These are phyloP conservation scores for Leccinum disarticulatum DNA, from an alignment of 768 basidiomycete genomes.

Conservation along the genomic window DNA sequence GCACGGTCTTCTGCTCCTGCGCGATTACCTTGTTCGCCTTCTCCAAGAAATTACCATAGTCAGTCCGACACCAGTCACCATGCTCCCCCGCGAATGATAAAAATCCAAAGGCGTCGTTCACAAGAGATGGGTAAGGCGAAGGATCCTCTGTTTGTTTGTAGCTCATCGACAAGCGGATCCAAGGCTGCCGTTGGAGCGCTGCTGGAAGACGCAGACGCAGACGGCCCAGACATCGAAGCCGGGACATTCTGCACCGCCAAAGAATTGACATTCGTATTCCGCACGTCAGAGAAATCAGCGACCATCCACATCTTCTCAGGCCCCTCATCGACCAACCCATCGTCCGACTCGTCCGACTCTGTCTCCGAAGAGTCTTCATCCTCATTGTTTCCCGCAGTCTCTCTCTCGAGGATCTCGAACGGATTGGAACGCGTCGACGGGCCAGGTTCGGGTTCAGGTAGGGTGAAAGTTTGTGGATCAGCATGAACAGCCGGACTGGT, in stretches of 20 bases:
- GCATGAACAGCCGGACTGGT: not conserved
- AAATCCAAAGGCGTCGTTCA: slow-evolving; percentile 33
- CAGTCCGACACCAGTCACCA: no score
- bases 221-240: not conserved
- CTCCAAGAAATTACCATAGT: no score
- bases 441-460: slow-evolving; percentile 4
- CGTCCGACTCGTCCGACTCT: slow-evolving; percentile 10
- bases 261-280: not conserved
- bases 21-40: no score
- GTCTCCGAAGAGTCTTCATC: slow-evolving; percentile 1
- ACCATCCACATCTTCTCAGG: slow-evolving; percentile 36
- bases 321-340: not conserved
- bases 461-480: not conserved
- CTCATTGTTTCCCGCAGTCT: not conserved
- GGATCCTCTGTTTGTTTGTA: not conserved
- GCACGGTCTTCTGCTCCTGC: no score
- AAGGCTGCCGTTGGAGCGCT: not conserved
- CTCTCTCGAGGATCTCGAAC: slow-evolving; percentile 14
- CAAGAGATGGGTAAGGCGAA: slow-evolving; percentile 12
- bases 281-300: not conserved
- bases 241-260: not conserved
- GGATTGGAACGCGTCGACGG: slow-evolving; percentile 13
- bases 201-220: not conserved
- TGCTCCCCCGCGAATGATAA: slow-evolving; percentile 23
- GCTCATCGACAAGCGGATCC: not conserved